A percentile compares a stretch with the other conserved stretches of the same genome.
These are phyloP conservation scores for Metschnikowia chrysomelidarum DNA, from an alignment of 805 yeast genomes.

Conservation along the genomic window DNA sequence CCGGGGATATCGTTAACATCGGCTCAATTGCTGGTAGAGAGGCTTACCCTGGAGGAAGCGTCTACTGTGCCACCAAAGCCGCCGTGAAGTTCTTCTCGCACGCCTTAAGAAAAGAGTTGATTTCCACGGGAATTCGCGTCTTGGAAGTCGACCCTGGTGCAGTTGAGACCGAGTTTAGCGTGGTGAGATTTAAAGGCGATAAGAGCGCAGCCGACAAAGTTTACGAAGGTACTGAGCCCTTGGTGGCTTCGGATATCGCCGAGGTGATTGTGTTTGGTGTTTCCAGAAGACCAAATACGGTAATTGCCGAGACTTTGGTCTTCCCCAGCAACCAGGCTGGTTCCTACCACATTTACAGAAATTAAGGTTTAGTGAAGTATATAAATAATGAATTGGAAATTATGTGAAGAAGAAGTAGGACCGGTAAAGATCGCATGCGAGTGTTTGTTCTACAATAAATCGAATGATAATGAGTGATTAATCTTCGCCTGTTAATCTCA, in stretches of 20 bases:
- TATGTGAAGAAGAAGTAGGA: too few species aligned
- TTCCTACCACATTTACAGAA: conserved; percentile 24
- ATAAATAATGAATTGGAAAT: too few species aligned
- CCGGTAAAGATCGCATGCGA: too few species aligned
- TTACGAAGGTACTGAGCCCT: conserved; percentile 35
- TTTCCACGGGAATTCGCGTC: conserved; percentile 35
- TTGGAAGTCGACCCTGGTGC: conserved; percentile 43
- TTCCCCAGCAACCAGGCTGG: conserved; percentile 41
- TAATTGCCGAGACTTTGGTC: conserved; percentile 38
- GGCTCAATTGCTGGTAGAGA: conserved; percentile 41
- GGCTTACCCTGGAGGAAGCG: conserved; percentile 37
- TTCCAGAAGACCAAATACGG: conserved; percentile 34
- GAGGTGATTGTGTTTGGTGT: conserved; percentile 38
- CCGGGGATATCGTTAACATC: conserved; percentile 38
- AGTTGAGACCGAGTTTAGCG: conserved; percentile 38
- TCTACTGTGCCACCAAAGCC: conserved; percentile 40
- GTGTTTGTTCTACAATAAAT: too few species aligned
- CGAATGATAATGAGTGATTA: too few species aligned
- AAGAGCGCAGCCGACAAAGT: conserved; percentile 29
- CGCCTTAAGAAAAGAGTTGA: conserved; percentile 36
- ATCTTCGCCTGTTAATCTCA: too few species aligned
- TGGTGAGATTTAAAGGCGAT: conserved; percentile 37
- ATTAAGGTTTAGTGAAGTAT: background rate
- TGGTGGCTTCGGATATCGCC: conserved; percentile 37
- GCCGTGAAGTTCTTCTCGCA: conserved; percentile 35